These are phyloP conservation scores for Bipolaris oryzae DNA, from an alignment of 2,329 filamentous ascomycete genomes.

Conservation along the genomic window DNA sequence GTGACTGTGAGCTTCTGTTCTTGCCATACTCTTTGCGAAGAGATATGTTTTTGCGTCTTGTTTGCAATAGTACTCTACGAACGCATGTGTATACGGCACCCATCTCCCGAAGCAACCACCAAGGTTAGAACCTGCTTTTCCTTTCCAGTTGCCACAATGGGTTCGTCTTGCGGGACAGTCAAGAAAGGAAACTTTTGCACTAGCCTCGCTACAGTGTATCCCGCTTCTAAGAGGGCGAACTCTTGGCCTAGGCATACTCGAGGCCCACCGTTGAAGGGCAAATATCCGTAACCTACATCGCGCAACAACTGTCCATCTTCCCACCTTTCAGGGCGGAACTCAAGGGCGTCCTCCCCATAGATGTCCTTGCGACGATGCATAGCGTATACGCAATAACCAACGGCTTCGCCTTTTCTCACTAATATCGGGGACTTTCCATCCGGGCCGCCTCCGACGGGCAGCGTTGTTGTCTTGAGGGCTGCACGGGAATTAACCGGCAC, in stretches of 20 bases:
- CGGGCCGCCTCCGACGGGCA: constrained; percentile 40
- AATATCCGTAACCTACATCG: constrained; percentile 30
- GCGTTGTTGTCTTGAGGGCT: constrained; percentile 35
- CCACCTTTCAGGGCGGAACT: constrained; percentile 45
- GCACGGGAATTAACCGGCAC: constrained; percentile 38
- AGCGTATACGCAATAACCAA: constrained; percentile 35
- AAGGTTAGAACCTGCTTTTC: constrained; percentile 23
- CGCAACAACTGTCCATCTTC: constrained; percentile 27
- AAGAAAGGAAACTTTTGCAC: constrained; percentile 29
- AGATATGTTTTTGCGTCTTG: neutral
- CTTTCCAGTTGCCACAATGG: constrained; percentile 1
- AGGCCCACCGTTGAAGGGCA: constrained; percentile 42
- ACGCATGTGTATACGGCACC: constrained; percentile 9
- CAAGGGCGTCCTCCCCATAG: constrained; percentile 45
- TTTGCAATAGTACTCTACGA: neutral
- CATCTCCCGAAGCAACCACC: constrained; percentile 22
- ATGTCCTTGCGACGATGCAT: constrained; percentile 46
- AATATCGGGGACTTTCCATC: constrained; percentile 40
- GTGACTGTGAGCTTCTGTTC: no score
- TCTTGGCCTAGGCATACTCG: constrained; percentile 40
- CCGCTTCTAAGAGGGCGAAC: constrained; percentile 38
- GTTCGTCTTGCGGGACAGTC: constrained; percentile 8
- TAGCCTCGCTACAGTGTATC: constrained; percentile 32
- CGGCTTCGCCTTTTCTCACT: constrained; percentile 38
- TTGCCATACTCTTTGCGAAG: neutral